Conservation (phyloP, 306 rosid species). For the Rosa multiflora region DNA sequence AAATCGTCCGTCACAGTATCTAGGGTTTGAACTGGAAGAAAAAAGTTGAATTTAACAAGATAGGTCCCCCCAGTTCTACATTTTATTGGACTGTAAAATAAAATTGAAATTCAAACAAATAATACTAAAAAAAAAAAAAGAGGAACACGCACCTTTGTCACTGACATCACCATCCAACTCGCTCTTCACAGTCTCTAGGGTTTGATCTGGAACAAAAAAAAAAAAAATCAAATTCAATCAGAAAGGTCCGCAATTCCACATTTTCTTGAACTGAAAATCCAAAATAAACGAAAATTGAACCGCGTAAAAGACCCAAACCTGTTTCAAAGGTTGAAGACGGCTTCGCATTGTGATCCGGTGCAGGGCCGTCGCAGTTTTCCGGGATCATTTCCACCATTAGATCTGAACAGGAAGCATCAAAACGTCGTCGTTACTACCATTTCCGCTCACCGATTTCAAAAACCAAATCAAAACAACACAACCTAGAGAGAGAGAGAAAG, state of each 20-base stretch:
- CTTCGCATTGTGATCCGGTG: constrained; percentile 36
- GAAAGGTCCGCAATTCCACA: neutral
- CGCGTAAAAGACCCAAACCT: constrained; percentile 31
- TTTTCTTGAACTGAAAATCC: neutral
- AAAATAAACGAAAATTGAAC: neutral
- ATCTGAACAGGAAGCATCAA: constrained; percentile 34
- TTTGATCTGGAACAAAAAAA: constrained; percentile 17
- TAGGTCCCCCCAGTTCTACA: neutral
- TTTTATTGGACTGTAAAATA: neutral
- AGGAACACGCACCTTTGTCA: constrained; percentile 1
- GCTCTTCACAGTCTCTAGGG: constrained; percentile 4
- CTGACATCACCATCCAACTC: neutral
- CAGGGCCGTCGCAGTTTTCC: constrained; percentile 29
- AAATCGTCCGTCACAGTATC: neutral
- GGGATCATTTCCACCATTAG: constrained; percentile 40
- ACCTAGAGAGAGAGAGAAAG: constrained; percentile 1
- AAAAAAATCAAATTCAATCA: neutral
- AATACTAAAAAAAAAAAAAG: neutral
- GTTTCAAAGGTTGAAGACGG: constrained; percentile 33
- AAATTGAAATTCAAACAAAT: neutral
- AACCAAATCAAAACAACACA: constrained; percentile 7
- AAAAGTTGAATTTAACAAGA: neutral
- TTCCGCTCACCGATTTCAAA: neutral
- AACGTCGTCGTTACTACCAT: neutral
- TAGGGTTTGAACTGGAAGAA: constrained; percentile 17